Base-by-base conservation (phyloP, 164 flowering plant species). In the Saururus chinensis region DNA sequence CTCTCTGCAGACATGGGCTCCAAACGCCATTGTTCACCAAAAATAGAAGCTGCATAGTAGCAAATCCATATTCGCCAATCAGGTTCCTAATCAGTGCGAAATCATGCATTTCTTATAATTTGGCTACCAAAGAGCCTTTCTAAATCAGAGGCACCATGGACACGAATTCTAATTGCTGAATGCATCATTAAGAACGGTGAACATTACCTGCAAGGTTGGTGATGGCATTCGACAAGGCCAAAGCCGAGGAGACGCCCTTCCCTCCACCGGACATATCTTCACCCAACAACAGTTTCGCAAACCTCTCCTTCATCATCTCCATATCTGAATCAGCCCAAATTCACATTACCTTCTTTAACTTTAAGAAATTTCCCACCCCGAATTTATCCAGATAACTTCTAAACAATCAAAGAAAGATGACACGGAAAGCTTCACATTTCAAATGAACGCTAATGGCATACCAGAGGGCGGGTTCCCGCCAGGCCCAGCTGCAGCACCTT, bases 261-360 rank as follows among this genome's bases (percentile, higher is more conserved):
- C 95, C 96, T 23, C 95, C 89, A 20, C 98, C 98, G 0, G 98
- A 89, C 98, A 92, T 92, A 42, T 92, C 98, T 77, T 92, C 98
- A 10, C 98, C 98, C 68, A 92, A 75, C 57, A 92, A 84, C 73
- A 92, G 67, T 80, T 89, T 92, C 7, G 95, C 74, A 75, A 89
- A 89, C 69, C 73, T 85, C 64, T 89, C 98, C 79, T 85, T 92
- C 79, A 89, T 84, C 79, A 71, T 19, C 4, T 87, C 95, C 69
- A 75, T 55, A 53, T 92, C 98, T 89, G 79, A 52, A 75, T 8
- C 61, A 26, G 25, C 22, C 35, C 23, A 40, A 41, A 63, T 51
- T 9, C 53, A 51, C 14, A 19, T 26, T 52, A 16, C 4, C 20
- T 8, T 4, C 23, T 10, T n/a, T 17, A 23, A 17, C 21, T 19